Base-by-base conservation (phyloP, 495 filamentous ascomycete genomes). In the Xeromyces bisporus region DNA sequence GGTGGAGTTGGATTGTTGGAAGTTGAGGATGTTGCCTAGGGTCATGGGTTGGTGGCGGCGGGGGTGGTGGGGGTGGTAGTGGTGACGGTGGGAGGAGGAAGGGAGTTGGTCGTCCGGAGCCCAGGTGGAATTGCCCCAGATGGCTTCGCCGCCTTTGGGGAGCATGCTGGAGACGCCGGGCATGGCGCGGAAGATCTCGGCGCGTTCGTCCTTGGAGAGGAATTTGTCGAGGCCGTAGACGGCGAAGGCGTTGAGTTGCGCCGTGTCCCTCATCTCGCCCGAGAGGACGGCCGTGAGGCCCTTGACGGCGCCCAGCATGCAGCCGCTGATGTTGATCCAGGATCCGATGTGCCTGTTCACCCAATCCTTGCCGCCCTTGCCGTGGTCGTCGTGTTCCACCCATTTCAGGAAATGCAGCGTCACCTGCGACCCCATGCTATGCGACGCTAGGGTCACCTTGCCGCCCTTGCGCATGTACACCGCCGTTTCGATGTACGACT, bases 191-290 rank as follows among this genome's bases (percentile, higher is more conserved):
- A 97, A 92, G 18, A 97, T 83, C 47, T 94, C 84, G 5, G 78
- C 82, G 27, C 89, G 71, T 49, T 97, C 89, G 32, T 84, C 71
- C 37, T 77, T 80, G 39, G 73, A 80, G 4, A 97, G 66, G 52
- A 97, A 97, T 43, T 87, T 93, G 54, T 97, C 89, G 1, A 97
- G 69, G 0, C 89, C 91, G 43, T 94, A 97, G 8, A 97, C 85
- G 6, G 89, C 89, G 39, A 96, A 93, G n/a, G 85, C 69, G 48
- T 96, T 97, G 9, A 97, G 69, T 46, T 96, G 89, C 1, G 89
- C 89, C 0, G 89, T 97, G 47, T 97, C 89, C 39, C 83, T 79
- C 89, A 96, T 97, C 56, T 97, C 89, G 18, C 89, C 89, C 0
- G 84, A 93, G 0, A 96, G 67, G 5, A 96, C 70, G 6, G 89